Conservation (phyloP, 2,329 filamentous ascomycete species). For the Curvularia sp. region DNA sequence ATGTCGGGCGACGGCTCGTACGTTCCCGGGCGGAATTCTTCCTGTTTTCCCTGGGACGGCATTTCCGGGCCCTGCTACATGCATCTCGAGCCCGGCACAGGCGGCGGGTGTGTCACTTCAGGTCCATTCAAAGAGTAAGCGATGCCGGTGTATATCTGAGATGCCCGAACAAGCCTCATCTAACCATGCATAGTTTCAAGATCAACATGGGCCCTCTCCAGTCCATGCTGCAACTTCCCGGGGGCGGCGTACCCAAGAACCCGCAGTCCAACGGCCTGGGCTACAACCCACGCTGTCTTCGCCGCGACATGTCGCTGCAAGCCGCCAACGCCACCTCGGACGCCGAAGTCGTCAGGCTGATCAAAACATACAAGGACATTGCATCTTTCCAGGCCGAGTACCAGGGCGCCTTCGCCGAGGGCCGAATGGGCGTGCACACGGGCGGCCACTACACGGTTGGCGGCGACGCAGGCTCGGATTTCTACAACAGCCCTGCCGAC, state of each 20-base stretch:
- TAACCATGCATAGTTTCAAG: conserved; percentile 27
- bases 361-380: conserved; percentile 36
- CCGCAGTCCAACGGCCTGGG: conserved; percentile 37
- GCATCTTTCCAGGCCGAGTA: conserved; percentile 47
- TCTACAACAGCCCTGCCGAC: conserved; percentile 57
- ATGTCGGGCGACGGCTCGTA: conserved; percentile 56
- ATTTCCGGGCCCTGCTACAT: conserved; percentile 9
- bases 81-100: conserved; percentile 50
- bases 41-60: conserved; percentile 31
- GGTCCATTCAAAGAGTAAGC: conserved; percentile 60
- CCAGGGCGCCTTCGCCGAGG: conserved; percentile 48
- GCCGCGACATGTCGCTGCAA: conserved; percentile 46
- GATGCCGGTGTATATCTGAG: background rate
- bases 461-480: conserved; percentile 34
- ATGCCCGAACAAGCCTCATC: background rate
- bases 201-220: conserved; percentile 59
- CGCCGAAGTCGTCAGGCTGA: conserved; percentile 30
- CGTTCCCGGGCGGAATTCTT: conserved; percentile 33
- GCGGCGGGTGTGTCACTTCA: conserved; percentile 62
- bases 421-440: conserved; percentile 53
- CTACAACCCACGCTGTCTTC: conserved; percentile 50
- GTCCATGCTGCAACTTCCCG: conserved; percentile 39
- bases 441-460: conserved; percentile 55
- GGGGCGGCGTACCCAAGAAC: conserved; percentile 31
- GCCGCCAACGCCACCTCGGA: conserved; percentile 36